phyloP scores from a whole-genome alignment of 192 early-diverging fungal genomes.

The Phycomyces blakesleeanus region DNA sequence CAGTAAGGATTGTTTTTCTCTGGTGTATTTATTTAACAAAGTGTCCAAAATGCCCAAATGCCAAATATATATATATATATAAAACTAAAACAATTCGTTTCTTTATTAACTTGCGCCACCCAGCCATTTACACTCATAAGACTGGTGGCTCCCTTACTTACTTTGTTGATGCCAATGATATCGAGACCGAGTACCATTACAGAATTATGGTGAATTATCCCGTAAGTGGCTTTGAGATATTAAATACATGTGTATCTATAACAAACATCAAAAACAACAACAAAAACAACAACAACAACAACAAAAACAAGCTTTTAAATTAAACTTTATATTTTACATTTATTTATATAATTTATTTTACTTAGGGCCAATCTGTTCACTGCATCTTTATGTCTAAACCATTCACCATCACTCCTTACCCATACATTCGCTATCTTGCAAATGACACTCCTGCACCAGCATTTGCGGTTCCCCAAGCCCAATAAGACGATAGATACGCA shows the following conservation, averaged over 20 bases:
- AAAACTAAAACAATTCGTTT: too few relatives aligned
- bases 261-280: too few relatives aligned
- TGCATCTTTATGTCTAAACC: not conserved
- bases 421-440: not conserved
- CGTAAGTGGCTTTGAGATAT: not conserved
- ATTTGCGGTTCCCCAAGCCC: not conserved
- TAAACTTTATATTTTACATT: too few relatives aligned
- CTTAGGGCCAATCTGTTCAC: not conserved
- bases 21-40: too few relatives aligned
- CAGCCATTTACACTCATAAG: not conserved
- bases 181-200: not conserved
- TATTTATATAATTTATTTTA: too few relatives aligned
- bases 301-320: too few relatives aligned
- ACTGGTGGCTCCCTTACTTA: not conserved
- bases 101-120: too few relatives aligned
- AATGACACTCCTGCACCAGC: not conserved
- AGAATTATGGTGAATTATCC: not conserved
- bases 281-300: too few relatives aligned
- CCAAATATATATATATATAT: not conserved
- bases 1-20: not conserved
- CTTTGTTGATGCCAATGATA: not conserved
- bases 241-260: too few relatives aligned
- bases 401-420: not conserved
- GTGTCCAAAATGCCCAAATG: too few relatives aligned
- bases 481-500: too few relatives aligned